Conservation (phyloP, 164 flowering plant species). For the Vitis rotundifolia region DNA sequence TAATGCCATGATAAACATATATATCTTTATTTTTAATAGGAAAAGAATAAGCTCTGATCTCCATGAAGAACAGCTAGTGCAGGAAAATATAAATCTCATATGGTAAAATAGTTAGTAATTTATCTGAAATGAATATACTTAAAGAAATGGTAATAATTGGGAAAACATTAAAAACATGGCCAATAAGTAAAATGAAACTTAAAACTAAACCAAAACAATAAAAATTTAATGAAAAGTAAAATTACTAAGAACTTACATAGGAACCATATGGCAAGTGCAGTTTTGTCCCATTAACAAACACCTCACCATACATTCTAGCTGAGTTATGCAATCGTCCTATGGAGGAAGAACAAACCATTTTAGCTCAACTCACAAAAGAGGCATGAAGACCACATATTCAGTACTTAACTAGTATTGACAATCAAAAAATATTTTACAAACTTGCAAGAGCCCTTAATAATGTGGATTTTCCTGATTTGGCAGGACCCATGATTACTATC, state of each 20-base stretch:
- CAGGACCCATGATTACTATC: conserved; percentile 99
- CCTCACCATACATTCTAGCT: conserved; percentile 88
- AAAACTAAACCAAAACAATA: not conserved
- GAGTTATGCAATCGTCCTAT: conserved; percentile 78
- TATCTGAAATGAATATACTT: no score
- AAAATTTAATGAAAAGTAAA: not conserved
- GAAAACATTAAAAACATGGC: no score
- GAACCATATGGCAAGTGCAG: conserved; percentile 82
- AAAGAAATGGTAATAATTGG: no score
- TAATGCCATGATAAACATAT: no score
- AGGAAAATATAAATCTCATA: no score
- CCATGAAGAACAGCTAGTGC: no score
- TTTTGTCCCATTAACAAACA: conserved; percentile 88
- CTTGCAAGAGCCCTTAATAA: conserved; percentile 90
- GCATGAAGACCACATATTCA: not conserved
- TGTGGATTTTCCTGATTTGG: conserved; percentile 95
- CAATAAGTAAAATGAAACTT: no score
- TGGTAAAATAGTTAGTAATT: no score
- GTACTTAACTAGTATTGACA: not conserved
- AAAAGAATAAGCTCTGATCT: no score
- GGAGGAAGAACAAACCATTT: conserved; percentile 9
- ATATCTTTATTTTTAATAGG: no score
- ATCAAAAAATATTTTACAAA: conserved; percentile 10
- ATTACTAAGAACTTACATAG: conserved; percentile 65
- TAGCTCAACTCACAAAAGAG: conserved; percentile 7